Conservation (phyloP, 257 asterid species). For the Marsdenia floribunda region DNA sequence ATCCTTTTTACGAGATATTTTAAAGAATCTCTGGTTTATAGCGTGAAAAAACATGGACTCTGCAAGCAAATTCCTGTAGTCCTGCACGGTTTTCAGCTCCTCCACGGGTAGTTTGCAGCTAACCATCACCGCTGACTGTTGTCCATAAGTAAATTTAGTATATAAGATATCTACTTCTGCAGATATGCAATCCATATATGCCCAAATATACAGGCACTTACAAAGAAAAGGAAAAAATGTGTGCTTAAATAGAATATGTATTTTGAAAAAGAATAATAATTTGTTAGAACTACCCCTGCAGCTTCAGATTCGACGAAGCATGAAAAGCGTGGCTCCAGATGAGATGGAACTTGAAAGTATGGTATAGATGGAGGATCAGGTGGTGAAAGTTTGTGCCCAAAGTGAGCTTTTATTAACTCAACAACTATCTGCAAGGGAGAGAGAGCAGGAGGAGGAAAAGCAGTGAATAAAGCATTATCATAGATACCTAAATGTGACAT, state of each 20-base stretch:
- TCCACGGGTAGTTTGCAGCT: conserved; percentile 79
- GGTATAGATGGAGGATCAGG: conserved; percentile 60
- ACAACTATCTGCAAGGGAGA: conserved; percentile 59
- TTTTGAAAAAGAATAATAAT: neutral
- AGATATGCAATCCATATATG: neutral
- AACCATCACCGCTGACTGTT: conserved; percentile 95
- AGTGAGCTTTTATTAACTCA: conserved; percentile 78
- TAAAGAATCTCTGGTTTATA: conserved; percentile 87
- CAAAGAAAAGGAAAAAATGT: neutral
- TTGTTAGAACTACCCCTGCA: conserved; percentile 64
- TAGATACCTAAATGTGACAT: neutral
- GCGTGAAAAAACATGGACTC: conserved; percentile 98
- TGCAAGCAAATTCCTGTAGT: conserved; percentile 72
- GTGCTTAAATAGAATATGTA: conserved; percentile 6
- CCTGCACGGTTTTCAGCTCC: conserved; percentile 79
- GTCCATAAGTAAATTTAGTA: conserved; percentile 15
- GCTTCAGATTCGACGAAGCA: conserved; percentile 90
- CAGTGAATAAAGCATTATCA: conserved; percentile 1
- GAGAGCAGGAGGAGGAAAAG: conserved; percentile 11
- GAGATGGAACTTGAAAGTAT: conserved; percentile 71
- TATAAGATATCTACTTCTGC: neutral
- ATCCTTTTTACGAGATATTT: conserved; percentile 79
- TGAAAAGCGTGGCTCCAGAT: conserved; percentile 78
- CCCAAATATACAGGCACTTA: conserved; percentile 1
- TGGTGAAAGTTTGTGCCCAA: conserved; percentile 54